These are phyloP conservation scores for Leptographium procerum DNA, from an alignment of 2,329 filamentous ascomycete species.

Conservation along the genomic window DNA sequence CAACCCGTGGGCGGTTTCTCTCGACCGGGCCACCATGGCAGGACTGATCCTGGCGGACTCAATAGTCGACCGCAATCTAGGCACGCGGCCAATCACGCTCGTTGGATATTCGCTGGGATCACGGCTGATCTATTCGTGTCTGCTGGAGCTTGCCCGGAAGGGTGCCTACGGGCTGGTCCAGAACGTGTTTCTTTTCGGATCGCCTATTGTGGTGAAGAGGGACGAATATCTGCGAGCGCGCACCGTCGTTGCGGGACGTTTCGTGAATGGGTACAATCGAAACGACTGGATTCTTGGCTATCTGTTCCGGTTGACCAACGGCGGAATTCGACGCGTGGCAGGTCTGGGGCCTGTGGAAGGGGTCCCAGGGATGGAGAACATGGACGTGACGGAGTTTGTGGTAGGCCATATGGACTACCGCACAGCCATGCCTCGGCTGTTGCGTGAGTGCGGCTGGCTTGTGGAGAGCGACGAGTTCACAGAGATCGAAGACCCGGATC, in stretches of 20 bases:
- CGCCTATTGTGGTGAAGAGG: conserved; percentile 79
- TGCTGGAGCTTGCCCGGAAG: conserved; percentile 74
- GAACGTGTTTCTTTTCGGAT: conserved; percentile 91
- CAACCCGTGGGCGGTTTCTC: conserved; percentile 96
- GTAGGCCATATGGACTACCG: conserved; percentile 96
- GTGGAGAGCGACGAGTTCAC: conserved; percentile 89
- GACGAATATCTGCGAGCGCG: conserved; percentile 77
- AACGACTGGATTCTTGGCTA: conserved; percentile 98
- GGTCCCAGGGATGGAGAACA: conserved; percentile 75
- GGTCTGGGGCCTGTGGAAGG: conserved; percentile 68
- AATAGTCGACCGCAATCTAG: conserved; percentile 80
- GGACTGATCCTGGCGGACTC: conserved; percentile 92
- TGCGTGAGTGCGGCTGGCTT: conserved; percentile 81
- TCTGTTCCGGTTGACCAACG: conserved; percentile 85
- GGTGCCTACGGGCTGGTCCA: conserved; percentile 81
- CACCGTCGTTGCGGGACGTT: conserved; percentile 80
- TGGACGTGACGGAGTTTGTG: conserved; percentile 76
- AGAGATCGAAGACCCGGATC: conserved; percentile 95
- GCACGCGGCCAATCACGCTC: conserved; percentile 81
- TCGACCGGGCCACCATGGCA: conserved; percentile 77
- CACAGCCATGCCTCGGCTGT: conserved; percentile 74
- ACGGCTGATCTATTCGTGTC: conserved; percentile 82
- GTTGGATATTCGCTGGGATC: conserved; percentile 91
- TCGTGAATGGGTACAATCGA: conserved; percentile 85
- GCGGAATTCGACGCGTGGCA: conserved; percentile 79